Evolutionary conservation across 2,329 filamentous ascomycete genomes (phyloP).

Genomic region (Dactylonectria macrodidyma): DNA sequence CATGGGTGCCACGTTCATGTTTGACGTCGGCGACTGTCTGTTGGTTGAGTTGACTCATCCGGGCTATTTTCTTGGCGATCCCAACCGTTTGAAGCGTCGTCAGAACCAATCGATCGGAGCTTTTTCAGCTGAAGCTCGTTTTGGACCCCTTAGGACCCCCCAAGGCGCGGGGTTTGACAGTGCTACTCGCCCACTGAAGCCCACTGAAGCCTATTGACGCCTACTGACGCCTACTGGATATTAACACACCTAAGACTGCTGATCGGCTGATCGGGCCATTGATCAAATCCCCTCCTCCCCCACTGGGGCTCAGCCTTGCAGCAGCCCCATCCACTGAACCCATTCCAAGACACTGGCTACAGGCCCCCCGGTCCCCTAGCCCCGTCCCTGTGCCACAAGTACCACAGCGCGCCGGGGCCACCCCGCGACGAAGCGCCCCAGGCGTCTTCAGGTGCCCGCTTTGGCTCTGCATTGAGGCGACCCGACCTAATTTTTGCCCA

Average conservation of each 20-base stretch:
- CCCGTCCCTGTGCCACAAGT: conserved; percentile 23
- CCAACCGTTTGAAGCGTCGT: background rate
- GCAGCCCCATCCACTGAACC: conserved; percentile 14
- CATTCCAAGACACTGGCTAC: background rate
- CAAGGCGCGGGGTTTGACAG: conserved; percentile 1
- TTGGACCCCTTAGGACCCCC: conserved; percentile 1
- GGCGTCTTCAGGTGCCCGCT: conserved; percentile 4
- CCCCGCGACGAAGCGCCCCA: conserved; percentile 19
- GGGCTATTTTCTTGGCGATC: conserved; percentile 17
- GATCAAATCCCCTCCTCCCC: background rate
- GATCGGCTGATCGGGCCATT: conserved; percentile 29
- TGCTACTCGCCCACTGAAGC: background rate
- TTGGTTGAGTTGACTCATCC: conserved; percentile 15
- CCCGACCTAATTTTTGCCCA: conserved; percentile 31
- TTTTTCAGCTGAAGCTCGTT: conserved; percentile 12
- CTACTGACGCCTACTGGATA: conserved; percentile 4
- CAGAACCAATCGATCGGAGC: conserved; percentile 25
- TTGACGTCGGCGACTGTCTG: conserved; percentile 1
- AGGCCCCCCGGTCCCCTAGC: conserved; percentile 7
- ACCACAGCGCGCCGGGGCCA: conserved; percentile 21
- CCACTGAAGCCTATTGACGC: background rate
- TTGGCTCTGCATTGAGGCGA: conserved; percentile 22
- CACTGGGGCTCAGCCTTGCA: conserved; percentile 32
- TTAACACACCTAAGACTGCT: conserved; percentile 4
- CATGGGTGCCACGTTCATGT: conserved; percentile 16